These are phyloP conservation scores for Huntiella omanensis DNA, from an alignment of 2,329 filamentous ascomycete species.

Conservation along the genomic window DNA sequence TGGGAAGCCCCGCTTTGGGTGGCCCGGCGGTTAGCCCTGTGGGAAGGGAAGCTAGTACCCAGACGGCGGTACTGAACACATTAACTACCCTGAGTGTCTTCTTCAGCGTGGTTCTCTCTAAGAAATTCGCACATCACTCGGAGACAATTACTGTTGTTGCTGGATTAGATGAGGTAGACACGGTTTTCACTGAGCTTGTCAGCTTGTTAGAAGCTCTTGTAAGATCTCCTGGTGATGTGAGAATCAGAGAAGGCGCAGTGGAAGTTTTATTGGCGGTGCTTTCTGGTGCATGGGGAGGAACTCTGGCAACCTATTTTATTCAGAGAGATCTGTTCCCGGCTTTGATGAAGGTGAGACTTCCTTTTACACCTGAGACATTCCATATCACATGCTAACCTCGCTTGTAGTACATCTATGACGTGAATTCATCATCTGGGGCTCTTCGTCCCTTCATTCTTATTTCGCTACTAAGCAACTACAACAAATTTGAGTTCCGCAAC, in stretches of 20 bases:
- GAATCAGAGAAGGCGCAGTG: conserved; percentile 42
- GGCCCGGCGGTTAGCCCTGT: not conserved
- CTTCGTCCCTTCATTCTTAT: conserved; percentile 66
- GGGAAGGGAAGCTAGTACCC: not conserved
- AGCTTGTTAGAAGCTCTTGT: conserved; percentile 66
- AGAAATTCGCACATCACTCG: conserved; percentile 86
- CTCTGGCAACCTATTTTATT: conserved; percentile 83
- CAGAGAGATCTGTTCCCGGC: conserved; percentile 87
- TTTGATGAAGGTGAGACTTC: conserved; percentile 60
- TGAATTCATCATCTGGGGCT: conserved; percentile 41
- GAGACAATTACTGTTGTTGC: conserved; percentile 79
- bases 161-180: conserved; percentile 74
- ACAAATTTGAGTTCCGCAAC: conserved; percentile 98
- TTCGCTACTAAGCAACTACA: conserved; percentile 86
- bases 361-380: not conserved
- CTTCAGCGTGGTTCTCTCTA: conserved; percentile 61
- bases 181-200: conserved; percentile 76
- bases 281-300: conserved; percentile 90
- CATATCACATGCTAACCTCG: not conserved
- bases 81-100: conserved; percentile 65
- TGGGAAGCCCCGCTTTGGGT: not conserved
- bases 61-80: not conserved
- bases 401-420: conserved; percentile 59
- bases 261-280: conserved; percentile 66
- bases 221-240: conserved; percentile 39